Base-by-base conservation (phyloP, 306 rosid genomes). In the Pterocarpus santalinus region DNA sequence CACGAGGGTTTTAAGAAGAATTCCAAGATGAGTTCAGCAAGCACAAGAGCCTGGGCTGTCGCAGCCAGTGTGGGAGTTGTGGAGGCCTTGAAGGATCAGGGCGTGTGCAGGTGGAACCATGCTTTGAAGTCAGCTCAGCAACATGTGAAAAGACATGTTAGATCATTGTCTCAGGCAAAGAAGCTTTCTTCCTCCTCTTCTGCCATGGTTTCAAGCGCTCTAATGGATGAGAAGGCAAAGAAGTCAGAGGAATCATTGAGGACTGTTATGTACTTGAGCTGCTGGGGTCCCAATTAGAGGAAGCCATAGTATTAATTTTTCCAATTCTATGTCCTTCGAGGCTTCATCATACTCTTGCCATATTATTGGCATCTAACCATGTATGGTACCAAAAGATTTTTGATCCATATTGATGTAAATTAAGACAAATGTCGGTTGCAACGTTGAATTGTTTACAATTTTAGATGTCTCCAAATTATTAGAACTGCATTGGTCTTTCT, bases 201-300 rank as follows among this genome's bases (percentile, higher is more conserved):
- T 78, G 64, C 87, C n/a, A 35, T 83, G 79, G 5, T 85, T 2
- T 85, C 87, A 13, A 22, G 43, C 13, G 74, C 38, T 11, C 7
- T 85, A 17, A 79, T 83, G 67, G 85, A 88, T 8, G 88, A 85
- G 16, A 78, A 81, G 17, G 14, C 72, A 12, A 22, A 22, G 28
- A 22, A 22, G 28, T 22, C 28, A 22, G 28, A 22, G 28, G 28
- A 22, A 22, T 22, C 95, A 1, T 69, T 89, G 1, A 89, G 89
- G 41, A 88, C 77, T 0, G 91, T 89, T 68, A 89, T 93, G 96
- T 93, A 93, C 80, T 75, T 89, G 39, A 93, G 94, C 71, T 93
- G 96, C 43, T 86, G 89, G 89, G 89, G 86, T 73, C 84, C 86
- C 39, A 86, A 79, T 30, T 81, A 52, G 65, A 34, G 52, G 10